A percentile compares a stretch with the other conserved stretches of the same genome.
These are phyloP conservation scores for Mucor racemosus DNA, from an alignment of 371 early-diverging fungal genomes.

Conservation along the genomic window DNA sequence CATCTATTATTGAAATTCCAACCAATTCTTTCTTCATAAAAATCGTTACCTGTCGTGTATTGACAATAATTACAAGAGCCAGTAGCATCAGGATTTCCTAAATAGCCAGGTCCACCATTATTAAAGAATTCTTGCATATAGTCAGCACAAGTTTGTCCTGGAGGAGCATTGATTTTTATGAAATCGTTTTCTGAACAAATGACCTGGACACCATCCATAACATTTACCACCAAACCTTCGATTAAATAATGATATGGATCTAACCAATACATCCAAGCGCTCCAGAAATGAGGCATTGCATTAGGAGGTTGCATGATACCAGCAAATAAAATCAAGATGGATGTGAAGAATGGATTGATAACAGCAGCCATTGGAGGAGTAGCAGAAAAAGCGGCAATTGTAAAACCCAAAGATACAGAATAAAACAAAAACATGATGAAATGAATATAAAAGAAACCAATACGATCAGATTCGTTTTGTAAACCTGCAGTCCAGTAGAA, in stretches of 20 bases:
- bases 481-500: constrained; percentile 82
- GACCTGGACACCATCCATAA: constrained; percentile 57
- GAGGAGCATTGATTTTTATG: constrained; percentile 57
- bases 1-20: constrained; percentile 72
- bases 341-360: constrained; percentile 73
- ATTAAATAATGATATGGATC: constrained; percentile 76
- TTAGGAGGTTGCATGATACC: constrained; percentile 71
- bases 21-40: constrained; percentile 46
- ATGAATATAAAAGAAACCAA: constrained; percentile 67
- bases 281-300: constrained; percentile 77
- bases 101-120: constrained; percentile 56
- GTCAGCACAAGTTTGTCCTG: constrained; percentile 65
- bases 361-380: constrained; percentile 72
- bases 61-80: constrained; percentile 69
- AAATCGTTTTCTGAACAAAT: constrained; percentile 57
- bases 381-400: constrained; percentile 48
- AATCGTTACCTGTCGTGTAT: constrained; percentile 63
- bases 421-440: constrained; percentile 64
- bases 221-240: constrained; percentile 76
- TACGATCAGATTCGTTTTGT: constrained; percentile 47
- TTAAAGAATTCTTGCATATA: constrained; percentile 62
- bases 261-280: constrained; percentile 75
- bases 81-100: constrained; percentile 54
- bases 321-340: constrained; percentile 71
- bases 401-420: constrained; percentile 68